A percentile compares a stretch with the other conserved stretches of the same genome.
phyloP scores from a whole-genome alignment of 345 rosid species.

The Euphorbia lathyris region DNA sequence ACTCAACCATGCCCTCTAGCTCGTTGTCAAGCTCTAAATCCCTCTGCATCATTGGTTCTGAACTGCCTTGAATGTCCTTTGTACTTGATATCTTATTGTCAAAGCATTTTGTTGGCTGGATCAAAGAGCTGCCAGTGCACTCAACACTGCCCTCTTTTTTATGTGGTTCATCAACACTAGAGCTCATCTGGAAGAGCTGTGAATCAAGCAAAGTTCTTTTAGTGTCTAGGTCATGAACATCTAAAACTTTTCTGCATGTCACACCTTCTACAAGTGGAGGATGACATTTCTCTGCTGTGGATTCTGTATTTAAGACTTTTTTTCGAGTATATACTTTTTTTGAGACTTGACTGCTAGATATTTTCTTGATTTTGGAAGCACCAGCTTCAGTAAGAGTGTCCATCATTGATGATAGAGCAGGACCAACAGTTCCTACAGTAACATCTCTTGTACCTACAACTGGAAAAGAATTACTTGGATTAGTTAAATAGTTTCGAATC shows the following conservation, averaged over 20 bases:
- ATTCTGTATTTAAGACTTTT: conserved; percentile 30
- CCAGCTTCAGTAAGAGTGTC: conserved; percentile 18
- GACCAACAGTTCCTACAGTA: conserved; percentile 13
- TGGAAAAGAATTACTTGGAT: conserved; percentile 3
- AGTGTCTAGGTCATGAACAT: conserved; percentile 23
- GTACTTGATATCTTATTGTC: conserved; percentile 20
- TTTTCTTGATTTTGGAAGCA: conserved; percentile 16
- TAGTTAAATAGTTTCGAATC: conserved; percentile 4
- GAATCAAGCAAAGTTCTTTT: conserved; percentile 24
- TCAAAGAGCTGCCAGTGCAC: conserved; percentile 12
- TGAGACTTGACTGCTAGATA: conserved; percentile 24
- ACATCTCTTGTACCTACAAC: conserved; percentile 16
- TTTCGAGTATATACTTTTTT: conserved; percentile 53
- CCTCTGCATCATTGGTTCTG: conserved; percentile 31
- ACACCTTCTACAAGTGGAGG: conserved; percentile 48
- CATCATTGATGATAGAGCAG: conserved; percentile 17
- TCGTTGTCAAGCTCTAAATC: conserved; percentile 42
- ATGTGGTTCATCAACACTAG: conserved; percentile 28
- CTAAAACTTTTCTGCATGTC: conserved; percentile 33
- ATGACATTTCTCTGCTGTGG: conserved; percentile 20
- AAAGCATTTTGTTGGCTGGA: conserved; percentile 22
- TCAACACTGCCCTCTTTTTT: conserved; percentile 10
- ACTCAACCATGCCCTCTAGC: conserved; percentile 41
- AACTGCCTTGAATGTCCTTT: conserved; percentile 29
- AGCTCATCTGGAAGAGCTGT: conserved; percentile 26